Conservation (phyloP, 169 alveolate species). For the Plasmodium inui region DNA sequence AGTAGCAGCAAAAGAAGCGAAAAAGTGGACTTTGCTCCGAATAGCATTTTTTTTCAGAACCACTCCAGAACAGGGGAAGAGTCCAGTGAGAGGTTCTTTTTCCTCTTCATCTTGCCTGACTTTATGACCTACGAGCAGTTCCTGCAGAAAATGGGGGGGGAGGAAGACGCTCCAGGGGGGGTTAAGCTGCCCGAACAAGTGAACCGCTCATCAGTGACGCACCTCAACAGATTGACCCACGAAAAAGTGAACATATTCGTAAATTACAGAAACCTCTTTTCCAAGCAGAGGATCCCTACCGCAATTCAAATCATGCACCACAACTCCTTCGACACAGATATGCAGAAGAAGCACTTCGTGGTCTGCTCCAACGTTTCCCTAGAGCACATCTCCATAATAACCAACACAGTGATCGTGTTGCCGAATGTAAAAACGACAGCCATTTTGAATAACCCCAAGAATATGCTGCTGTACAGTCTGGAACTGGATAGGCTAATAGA, state of each 20-base stretch:
- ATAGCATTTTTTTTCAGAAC: conserved; percentile 63
- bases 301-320: conserved; percentile 33
- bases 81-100: conserved; percentile 36
- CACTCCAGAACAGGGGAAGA: conserved; percentile 7
- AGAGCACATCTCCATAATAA: conserved; percentile 78
- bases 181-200: conserved; percentile 1
- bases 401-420: conserved; percentile 76
- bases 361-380: conserved; percentile 76
- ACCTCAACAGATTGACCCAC: background rate
- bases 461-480: conserved; percentile 73
- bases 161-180: background rate
- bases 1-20: conserved; percentile 34
- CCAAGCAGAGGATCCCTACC: conserved; percentile 14
- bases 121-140: conserved; percentile 56
- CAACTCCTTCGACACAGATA: conserved; percentile 36
- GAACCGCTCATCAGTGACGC: background rate
- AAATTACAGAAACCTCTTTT: conserved; percentile 72
- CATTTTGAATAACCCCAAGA: conserved; percentile 44
- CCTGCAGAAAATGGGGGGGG: background rate
- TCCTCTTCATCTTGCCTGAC: conserved; percentile 58
- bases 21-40: conserved; percentile 52
- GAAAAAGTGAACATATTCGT: conserved; percentile 58
- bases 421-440: conserved; percentile 59
- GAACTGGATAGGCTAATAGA: conserved; percentile 79
- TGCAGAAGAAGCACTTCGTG: conserved; percentile 68